Evolutionary conservation across 2,329 filamentous ascomycete genomes (phyloP).

Genomic region (Nakataea oryzae): DNA sequence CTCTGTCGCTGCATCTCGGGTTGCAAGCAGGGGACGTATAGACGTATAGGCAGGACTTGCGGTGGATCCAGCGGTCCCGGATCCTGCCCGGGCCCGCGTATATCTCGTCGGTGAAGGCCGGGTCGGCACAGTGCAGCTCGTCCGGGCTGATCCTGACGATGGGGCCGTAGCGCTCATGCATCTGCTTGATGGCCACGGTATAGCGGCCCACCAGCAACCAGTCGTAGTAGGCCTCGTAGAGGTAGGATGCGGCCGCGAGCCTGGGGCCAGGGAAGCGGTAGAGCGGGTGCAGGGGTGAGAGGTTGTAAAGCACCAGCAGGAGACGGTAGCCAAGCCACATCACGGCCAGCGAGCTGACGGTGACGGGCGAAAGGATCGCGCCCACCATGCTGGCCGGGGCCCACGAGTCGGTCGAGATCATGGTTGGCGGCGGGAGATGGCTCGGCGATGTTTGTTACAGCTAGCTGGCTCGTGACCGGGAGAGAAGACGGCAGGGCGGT

Average conservation of each 20-base stretch:
- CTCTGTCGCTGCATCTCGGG: too few species aligned
- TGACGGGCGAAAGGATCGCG: neutral
- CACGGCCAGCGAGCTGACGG: constrained; percentile 10
- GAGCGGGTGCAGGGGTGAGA: constrained; percentile 28
- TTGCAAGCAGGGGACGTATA: neutral
- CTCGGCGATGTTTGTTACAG: too few species aligned
- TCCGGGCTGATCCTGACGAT: constrained; percentile 14
- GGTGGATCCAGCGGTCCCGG: constrained; percentile 9
- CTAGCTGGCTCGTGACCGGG: neutral
- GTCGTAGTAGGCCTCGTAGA: constrained; percentile 27
- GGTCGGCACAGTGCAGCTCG: constrained; percentile 17
- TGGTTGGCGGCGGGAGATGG: neutral
- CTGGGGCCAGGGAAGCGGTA: constrained; percentile 24
- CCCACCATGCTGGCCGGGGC: neutral
- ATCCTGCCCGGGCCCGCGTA: constrained; percentile 9
- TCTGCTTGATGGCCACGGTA: constrained; percentile 19
- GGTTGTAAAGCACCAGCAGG: constrained; percentile 20
- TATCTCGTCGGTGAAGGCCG: constrained; percentile 14
- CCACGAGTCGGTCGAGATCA: neutral
- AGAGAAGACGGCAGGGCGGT: too few species aligned
- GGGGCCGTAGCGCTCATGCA: constrained; percentile 23
- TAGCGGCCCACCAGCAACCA: constrained; percentile 23
- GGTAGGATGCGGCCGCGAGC: constrained; percentile 22
- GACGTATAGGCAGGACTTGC: constrained; percentile 2
- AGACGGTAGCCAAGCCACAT: constrained; percentile 20